These are phyloP conservation scores for Cytospora chrysosperma DNA, from an alignment of 2,329 filamentous ascomycete genomes.

Conservation along the genomic window DNA sequence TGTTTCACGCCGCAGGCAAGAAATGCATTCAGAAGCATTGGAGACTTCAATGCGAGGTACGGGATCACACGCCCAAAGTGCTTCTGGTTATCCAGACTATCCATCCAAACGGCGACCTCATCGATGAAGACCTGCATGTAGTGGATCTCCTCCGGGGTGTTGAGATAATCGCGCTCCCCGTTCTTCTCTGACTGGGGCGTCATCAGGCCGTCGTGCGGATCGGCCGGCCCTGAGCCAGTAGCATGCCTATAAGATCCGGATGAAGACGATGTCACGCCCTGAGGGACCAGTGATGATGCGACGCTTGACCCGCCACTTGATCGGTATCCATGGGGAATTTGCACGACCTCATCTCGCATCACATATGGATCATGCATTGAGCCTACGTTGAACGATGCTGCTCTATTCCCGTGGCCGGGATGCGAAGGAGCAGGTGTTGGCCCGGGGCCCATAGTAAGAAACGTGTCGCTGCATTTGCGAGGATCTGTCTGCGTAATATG, in stretches of 20 bases:
- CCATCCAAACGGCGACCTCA: slow-evolving; percentile 92
- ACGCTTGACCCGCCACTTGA: slow-evolving; percentile 40
- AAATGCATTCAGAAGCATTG: slow-evolving; percentile 86
- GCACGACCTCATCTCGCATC: slow-evolving; percentile 27
- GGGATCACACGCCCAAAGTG: slow-evolving; percentile 86
- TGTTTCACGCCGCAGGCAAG: slow-evolving; percentile 86
- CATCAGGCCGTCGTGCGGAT: slow-evolving; percentile 35
- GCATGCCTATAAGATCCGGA: slow-evolving; percentile 27
- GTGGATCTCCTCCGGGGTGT: slow-evolving; percentile 73
- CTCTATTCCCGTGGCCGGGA: slow-evolving; percentile 22
- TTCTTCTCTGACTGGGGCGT: slow-evolving; percentile 44
- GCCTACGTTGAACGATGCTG: slow-evolving; percentile 23
- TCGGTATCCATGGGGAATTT: slow-evolving; percentile 32
- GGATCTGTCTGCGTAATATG: slow-evolving; percentile 8
- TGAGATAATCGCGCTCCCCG: slow-evolving; percentile 61
- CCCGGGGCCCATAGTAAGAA: slow-evolving; percentile 17
- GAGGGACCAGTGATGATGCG: slow-evolving; percentile 39
- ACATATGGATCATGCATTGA: slow-evolving; percentile 26
- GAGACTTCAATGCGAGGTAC: slow-evolving; percentile 75
- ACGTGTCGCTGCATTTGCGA: slow-evolving; percentile 18
- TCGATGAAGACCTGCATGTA: slow-evolving; percentile 92
- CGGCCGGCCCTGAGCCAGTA: slow-evolving; percentile 36
- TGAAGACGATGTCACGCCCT: slow-evolving; percentile 35
- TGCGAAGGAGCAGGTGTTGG: slow-evolving; percentile 29
- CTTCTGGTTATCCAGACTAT: slow-evolving; percentile 80